Evolutionary conservation across 2,329 filamentous ascomycete species (phyloP), one percentile per base, ranked within the genome.

Genomic region (Colletotrichum zoysiae): DNA sequence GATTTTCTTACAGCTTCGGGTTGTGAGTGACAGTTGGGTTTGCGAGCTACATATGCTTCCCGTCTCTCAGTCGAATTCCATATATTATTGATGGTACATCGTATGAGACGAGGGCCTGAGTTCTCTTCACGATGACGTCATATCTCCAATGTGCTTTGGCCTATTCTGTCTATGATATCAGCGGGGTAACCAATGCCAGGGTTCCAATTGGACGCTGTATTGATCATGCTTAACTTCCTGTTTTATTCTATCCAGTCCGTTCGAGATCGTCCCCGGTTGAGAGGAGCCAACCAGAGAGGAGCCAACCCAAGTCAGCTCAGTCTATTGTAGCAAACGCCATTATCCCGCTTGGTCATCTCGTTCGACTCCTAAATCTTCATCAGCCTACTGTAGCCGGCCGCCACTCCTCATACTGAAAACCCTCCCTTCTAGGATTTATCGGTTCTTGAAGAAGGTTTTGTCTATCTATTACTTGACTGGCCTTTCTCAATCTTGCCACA

Each of bases 101-200:
- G 1, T 46, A 53, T 59, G 42, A 65, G 60, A 65, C 53, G 44
- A 65, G 26, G 53, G 44, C 35, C 35, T 35, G 23, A 26, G 60
- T 58, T 50, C 59, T 33, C 59, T 42, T 65, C 51, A 69, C 20
- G 51, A 58, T 69, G 66, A 69, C 60, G 60, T 69, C 66, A 69
- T 53, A 30, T 1, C 7, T n/a, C 42, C 2, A 38, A 38, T 35
- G 26, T 23, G 35, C 65, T 53, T 53, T 67, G 56, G 65, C 20
- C 65, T 3, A 1, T 1, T 38, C 20, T n/a, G 30, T 26, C 33
- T 38, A 67, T 67, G 65, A 62, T 67, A 67, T 67, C 65, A 62
- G 46, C 35, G 56, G 64, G 65, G 56, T 23, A 12, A n/a, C 23
- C 7, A 2, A 48, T 30, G n/a, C n/a, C 56, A 18, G n/a, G 20